Evolutionary conservation across 257 asterid genomes (phyloP), one percentile per base, ranked within the genome.

Genomic region (Vinca minor): DNA sequence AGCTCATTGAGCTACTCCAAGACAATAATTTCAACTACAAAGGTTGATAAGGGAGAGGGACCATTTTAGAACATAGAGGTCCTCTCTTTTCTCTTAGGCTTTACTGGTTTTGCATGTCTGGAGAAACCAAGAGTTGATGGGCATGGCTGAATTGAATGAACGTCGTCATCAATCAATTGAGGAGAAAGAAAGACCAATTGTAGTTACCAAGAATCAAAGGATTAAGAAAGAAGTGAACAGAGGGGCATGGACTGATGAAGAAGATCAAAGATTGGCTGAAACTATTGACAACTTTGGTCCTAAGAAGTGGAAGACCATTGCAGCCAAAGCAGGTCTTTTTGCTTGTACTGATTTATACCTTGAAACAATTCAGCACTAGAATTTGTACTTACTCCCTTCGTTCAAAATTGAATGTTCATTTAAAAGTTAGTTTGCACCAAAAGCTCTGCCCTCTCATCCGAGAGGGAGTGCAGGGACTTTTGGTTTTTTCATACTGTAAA

Each of bases 211-310:
- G 23, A 55, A 23, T 20, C 69, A 58, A 35, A 53, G 29, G 15
- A 35, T 68, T 35, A 75, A 66, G 70, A 75, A 72, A 59, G 80
- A 72, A 34, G 69, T 66, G 36, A 74, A 76, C 76, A 66, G 81
- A 50, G 89, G 84, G 62, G 77, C 85, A 63, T 83, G 89, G 86
- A 81, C 77, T 45, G 72, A 74, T 29, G 85, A 83, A 55, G 86
- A 83, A 76, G 89, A 83, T 58, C 79, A 73, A 59, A 81, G 53
- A 56, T 73, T 83, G 1, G 83, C 80, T 38, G 74, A 68, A 26
- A 76, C 83, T 25, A 66, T 83, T 60, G 42, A 70, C 38, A 21
- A 69, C 70, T 74, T 69, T 29, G 86, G 84, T 8, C 70, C 86
- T 12, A 78, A 73, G 57, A 69, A 68, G 49, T 83, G 89, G 89